phyloP scores from a whole-genome alignment of 768 basidiomycete genomes.

The Porpolomopsis calyptriformis region DNA sequence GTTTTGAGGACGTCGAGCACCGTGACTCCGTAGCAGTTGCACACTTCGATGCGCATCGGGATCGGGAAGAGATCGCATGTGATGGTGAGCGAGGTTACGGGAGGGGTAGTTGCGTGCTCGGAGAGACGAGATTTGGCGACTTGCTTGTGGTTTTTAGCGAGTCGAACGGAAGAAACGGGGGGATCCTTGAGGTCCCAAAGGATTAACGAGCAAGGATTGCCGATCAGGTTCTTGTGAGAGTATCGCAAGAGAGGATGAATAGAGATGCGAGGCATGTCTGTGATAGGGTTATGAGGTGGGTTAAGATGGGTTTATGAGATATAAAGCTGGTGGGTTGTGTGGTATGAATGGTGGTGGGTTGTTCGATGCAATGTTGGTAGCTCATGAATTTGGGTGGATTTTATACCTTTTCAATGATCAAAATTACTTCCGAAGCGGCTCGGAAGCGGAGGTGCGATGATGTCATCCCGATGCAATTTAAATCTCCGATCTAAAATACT shows the following conservation, averaged over 20 bases:
- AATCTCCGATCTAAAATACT: too few relatives aligned
- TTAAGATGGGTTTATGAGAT: too few relatives aligned
- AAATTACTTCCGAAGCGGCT: too few relatives aligned
- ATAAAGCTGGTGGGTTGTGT: too few relatives aligned
- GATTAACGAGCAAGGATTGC: constrained; percentile 22
- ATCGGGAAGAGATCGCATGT: constrained; percentile 36
- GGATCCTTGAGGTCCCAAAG: constrained; percentile 41
- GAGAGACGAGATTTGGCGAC: constrained; percentile 5
- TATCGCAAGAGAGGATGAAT: constrained; percentile 29
- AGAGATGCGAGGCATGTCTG: not conserved
- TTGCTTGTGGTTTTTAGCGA: constrained; percentile 13
- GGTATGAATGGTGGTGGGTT: too few relatives aligned
- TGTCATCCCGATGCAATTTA: too few relatives aligned
- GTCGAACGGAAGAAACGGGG: constrained; percentile 22
- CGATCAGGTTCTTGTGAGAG: constrained; percentile 22
- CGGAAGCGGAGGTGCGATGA: too few relatives aligned
- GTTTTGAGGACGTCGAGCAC: constrained; percentile 37
- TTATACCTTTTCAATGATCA: too few relatives aligned
- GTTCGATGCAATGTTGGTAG: too few relatives aligned
- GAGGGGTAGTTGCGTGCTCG: constrained; percentile 33
- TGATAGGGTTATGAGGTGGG: too few relatives aligned
- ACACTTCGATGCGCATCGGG: constrained; percentile 30
- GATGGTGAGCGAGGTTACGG: constrained; percentile 26
- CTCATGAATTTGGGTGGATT: too few relatives aligned
- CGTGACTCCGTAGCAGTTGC: constrained; percentile 38